Conservation (phyloP, 1,284 basidiomycete genomes). For the Marasmius tenuissimus region DNA sequence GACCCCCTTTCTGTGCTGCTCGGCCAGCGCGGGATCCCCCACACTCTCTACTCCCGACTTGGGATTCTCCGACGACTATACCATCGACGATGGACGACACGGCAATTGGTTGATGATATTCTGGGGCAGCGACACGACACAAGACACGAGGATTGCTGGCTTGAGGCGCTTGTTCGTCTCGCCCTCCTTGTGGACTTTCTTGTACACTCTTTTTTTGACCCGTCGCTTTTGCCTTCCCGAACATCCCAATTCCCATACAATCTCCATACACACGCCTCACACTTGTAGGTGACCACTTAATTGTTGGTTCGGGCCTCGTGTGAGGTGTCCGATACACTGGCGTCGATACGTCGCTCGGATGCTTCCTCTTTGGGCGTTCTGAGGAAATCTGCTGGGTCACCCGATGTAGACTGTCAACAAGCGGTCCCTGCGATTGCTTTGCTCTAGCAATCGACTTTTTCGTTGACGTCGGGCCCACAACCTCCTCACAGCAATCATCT, state of each 20-base stretch:
- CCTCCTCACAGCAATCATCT: not conserved
- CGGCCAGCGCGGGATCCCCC: not conserved
- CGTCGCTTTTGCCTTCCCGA: slow-evolving; percentile 36
- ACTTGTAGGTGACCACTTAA: slow-evolving; percentile 70
- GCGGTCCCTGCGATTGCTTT: not conserved
- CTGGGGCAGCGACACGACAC: slow-evolving; percentile 60
- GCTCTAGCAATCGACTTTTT: not conserved
- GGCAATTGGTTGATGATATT: slow-evolving; percentile 44
- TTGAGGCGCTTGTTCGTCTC: slow-evolving; percentile 58
- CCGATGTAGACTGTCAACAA: not conserved
- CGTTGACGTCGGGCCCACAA: not conserved
- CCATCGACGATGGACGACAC: slow-evolving; percentile 29
- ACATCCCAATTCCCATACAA: slow-evolving; percentile 44
- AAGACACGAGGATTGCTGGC: slow-evolving; percentile 56
- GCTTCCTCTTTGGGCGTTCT: slow-evolving; percentile 5
- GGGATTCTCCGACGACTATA: not conserved
- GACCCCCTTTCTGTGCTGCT: slow-evolving; percentile 1
- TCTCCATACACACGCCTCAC: slow-evolving; percentile 42
- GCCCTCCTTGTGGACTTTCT: slow-evolving; percentile 53
- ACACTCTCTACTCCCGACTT: not conserved
- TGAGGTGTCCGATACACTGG: slow-evolving; percentile 64
- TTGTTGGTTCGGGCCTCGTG: slow-evolving; percentile 73
- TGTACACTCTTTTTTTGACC: slow-evolving; percentile 47
- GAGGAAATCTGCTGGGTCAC: not conserved
- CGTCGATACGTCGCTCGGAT: slow-evolving; percentile 34